Conservation (phyloP, 2,329 filamentous ascomycete species). For the Parafenestella ontariensis region DNA sequence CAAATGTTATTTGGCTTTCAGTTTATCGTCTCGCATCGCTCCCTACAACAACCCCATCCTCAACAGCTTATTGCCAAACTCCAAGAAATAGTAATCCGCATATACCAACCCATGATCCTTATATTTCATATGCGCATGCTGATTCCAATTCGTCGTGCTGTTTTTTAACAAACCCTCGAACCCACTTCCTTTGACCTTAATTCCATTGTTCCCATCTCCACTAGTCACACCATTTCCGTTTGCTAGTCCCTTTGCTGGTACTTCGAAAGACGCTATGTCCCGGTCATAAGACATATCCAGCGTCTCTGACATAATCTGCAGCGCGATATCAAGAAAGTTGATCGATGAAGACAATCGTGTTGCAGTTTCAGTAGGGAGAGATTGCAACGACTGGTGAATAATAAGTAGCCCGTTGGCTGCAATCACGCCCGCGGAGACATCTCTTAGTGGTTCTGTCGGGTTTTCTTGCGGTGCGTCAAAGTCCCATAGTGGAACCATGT, state of each 20-base stretch:
- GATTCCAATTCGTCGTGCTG: constrained; percentile 57
- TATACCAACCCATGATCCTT: constrained; percentile 59
- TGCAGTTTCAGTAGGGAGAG: constrained; percentile 8
- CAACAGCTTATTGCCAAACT: constrained; percentile 58
- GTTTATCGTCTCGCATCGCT: background rate
- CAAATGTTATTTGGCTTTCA: background rate
- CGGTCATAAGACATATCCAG: constrained; percentile 42
- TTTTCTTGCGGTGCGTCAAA: constrained; percentile 58
- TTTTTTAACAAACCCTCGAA: constrained; percentile 57
- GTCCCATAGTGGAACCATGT: constrained; percentile 57
- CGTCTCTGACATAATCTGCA: constrained; percentile 34
- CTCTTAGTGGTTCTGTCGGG: constrained; percentile 37
- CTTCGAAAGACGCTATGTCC: constrained; percentile 34
- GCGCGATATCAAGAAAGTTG: constrained; percentile 22
- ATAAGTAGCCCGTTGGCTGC: constrained; percentile 53
- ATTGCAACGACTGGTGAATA: constrained; percentile 46
- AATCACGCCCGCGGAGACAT: constrained; percentile 52
- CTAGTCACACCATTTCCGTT: constrained; percentile 17
- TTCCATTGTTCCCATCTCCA: constrained; percentile 5
- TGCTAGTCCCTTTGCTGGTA: constrained; percentile 6
- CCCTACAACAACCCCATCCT: constrained; percentile 36
- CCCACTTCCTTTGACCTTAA: constrained; percentile 34
- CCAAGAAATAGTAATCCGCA: constrained; percentile 58
- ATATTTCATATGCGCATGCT: constrained; percentile 55
- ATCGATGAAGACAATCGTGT: background rate